Conservation (phyloP, 208 protist species). For the Novymonas esmeraldas region DNA sequence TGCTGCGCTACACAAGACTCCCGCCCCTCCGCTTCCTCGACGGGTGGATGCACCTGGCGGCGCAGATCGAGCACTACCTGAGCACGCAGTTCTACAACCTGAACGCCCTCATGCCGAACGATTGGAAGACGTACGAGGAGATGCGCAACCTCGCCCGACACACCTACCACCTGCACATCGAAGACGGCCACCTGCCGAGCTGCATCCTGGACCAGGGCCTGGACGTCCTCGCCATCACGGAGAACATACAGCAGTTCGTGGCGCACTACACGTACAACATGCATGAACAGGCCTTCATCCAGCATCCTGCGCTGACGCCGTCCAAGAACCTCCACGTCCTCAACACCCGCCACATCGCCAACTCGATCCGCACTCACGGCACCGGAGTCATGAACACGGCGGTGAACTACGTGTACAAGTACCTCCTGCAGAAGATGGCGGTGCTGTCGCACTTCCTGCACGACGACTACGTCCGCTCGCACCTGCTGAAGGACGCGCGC, state of each 20-base stretch:
- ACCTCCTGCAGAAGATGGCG: conserved; percentile 93
- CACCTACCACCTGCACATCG: conserved; percentile 87
- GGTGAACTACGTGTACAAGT: conserved; percentile 98
- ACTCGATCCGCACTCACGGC: conserved; percentile 97
- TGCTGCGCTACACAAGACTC: conserved; percentile 82
- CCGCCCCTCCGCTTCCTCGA: conserved; percentile 86
- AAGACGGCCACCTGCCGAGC: conserved; percentile 92
- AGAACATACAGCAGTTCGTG: conserved; percentile 98
- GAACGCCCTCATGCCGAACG: conserved; percentile 93
- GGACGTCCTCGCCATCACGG: conserved; percentile 97
- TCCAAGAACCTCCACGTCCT: conserved; percentile 96
- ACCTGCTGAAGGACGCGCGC: conserved; percentile 71
- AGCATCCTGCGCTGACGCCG: conserved; percentile 70
- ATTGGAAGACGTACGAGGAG: conserved; percentile 97
- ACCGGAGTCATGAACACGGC: conserved; percentile 98
- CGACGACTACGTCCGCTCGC: conserved; percentile 97
- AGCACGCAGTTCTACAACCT: conserved; percentile 97
- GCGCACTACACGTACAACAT: conserved; percentile 97
- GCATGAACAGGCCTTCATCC: conserved; percentile 97
- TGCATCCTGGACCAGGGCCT: conserved; percentile 95
- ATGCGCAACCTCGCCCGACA: conserved; percentile 95
- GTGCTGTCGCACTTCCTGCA: conserved; percentile 97
- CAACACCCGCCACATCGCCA: conserved; percentile 96
- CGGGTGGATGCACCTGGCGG: conserved; percentile 74
- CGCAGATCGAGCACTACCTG: conserved; percentile 92